Evolutionary conservation across 495 filamentous ascomycete genomes (phyloP), one percentile per base, ranked within the genome.

Genomic region (Durotheca rogersii): DNA sequence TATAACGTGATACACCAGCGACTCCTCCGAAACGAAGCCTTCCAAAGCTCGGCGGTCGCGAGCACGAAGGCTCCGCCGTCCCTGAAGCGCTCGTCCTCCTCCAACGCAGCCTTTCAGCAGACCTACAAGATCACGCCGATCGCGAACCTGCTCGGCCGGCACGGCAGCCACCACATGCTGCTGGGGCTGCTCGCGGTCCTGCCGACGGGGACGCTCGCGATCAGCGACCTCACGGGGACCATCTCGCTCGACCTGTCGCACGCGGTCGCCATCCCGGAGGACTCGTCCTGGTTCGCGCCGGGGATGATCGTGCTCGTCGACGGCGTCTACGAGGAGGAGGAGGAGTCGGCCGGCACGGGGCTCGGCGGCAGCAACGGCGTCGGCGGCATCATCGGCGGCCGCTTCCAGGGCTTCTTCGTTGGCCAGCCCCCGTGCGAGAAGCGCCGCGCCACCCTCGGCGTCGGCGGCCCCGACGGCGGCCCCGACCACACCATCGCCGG

Each of bases 221-320:
- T 98, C 20, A 84, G 81, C 41, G 93, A 98, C 58, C 67, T 88
- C 20, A 92, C 92, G 1, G 93, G 92, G 18, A 89, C 86, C 40
- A 94, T 97, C 54, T 73, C 80, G 7, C 75, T 98, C 11, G 89
- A 96, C 55, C 68, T 96, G 12, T 81, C 83, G 12, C 86, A 93
- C 59, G 89, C 90, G 0, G 80, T 81, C 15, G 79, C 86, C 29
- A 84, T 95, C 49, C 91, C 90, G 1, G 82, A 88, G 51, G 84
- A 94, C 55, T 90, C 87, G 12, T 85, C 86, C 5, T 97, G 89
- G 86, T 94, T 96, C 61, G 80, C 83, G 0, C 91, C 93, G 0
- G 93, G 93, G 1, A 96, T 95, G 89, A 89, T 98, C 47, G 86
- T 96, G 2, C 75, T 97, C 19, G 81, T 96, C 5, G 94, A 97